Evolutionary conservation across 2,329 filamentous ascomycete species (phyloP), one percentile per base, ranked within the genome.

Genomic region (Aphanocladium album): DNA sequence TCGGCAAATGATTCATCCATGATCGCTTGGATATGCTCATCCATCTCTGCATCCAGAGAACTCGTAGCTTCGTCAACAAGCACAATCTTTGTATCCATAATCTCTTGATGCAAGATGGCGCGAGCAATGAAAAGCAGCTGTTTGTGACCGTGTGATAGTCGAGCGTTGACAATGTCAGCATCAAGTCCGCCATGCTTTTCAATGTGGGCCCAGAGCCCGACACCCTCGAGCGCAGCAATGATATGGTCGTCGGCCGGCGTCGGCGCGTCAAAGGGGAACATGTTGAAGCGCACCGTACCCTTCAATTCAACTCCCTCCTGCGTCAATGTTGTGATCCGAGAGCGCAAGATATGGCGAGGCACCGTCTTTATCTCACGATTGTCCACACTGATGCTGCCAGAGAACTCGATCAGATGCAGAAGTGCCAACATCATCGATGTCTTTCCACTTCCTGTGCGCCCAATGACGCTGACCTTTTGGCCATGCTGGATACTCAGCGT

Each of bases 271-370:
- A 58, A 61, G 2, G 60, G 57, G 19, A 64, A 52, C 23, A 62
- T 43, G 39, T 63, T 63, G 5, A 39, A 23, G 8, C 64, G 63
- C 2, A 67, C 25, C 5, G 62, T 63, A 4, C 65, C 64, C 7
- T 60, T 60, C 2, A 67, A 61, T 19, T 62, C 57, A 3, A 67
- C 54, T 1, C 67, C 62, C 16, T 74, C 72, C 45, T 74, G 73
- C 0, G 72, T 60, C 0, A 74, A 62, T 0, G 67, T 67, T 5
- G 72, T 65, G 19, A 75, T 71, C 17, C 65, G 68, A 1, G 67
- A 67, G 2, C 72, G 66, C 11, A 74, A 39, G 1, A 66, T 0
- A 16, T 66, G 61, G 12, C 65, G 66, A 0, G 65, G 46, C 0
- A 74, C 60, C 0, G n/a, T 57, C 2, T 57, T 62, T 12, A 72